These are phyloP conservation scores for Sistotremastrum niveocremeum DNA, from an alignment of 768 basidiomycete genomes.

Conservation along the genomic window DNA sequence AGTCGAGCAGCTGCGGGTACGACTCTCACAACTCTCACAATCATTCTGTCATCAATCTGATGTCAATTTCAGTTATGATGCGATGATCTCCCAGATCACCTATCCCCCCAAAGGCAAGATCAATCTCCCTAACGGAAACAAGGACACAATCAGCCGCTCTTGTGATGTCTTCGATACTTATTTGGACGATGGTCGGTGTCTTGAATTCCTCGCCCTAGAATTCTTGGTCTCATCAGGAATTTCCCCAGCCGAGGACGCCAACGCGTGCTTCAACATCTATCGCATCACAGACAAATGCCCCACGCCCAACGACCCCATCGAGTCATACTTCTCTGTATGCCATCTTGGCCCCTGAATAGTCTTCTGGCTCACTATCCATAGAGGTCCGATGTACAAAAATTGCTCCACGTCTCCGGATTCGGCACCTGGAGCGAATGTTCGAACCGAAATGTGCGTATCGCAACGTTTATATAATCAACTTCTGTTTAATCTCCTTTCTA, in stretches of 20 bases:
- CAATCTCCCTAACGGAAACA: not conserved
- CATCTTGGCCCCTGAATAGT: not conserved
- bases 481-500: too few relatives aligned
- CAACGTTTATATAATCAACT: not conserved
- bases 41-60: not conserved
- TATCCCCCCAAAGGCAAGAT: conserved; percentile 2
- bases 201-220: not conserved
- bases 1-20: not conserved
- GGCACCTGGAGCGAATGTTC: conserved; percentile 5
- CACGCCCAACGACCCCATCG: conserved; percentile 3
- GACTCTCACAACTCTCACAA: not conserved
- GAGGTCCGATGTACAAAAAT: conserved; percentile 2
- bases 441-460: not conserved
- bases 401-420: not conserved
- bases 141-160: not conserved
- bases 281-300: conserved; percentile 5
- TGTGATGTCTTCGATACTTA: conserved; percentile 3
- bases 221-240: too few relatives aligned
- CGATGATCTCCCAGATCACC: conserved; percentile 1
- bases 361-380: not conserved
- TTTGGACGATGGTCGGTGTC: not conserved
- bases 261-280: conserved; percentile 1
- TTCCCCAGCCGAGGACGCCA: not conserved
- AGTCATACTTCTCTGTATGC: conserved; percentile 3
- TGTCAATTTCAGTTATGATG: not conserved